phyloP scores from a whole-genome alignment of 225 moss, liverwort and hornwort genomes.

The Takakia lepidozioides region DNA sequence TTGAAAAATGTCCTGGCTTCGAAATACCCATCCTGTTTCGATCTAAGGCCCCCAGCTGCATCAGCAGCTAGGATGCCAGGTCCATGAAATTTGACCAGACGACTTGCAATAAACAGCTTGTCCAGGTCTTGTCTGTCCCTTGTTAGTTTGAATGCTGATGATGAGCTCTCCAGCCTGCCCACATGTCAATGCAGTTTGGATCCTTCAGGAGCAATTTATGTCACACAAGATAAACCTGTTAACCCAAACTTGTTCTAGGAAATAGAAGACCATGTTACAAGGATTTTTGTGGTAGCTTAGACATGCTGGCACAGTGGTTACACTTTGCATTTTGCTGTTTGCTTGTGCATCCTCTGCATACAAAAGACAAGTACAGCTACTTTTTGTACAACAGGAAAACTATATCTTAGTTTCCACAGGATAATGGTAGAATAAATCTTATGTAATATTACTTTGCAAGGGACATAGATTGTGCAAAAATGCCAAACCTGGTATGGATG shows the following conservation, averaged over 20 bases:
- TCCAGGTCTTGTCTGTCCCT: conserved; percentile 75
- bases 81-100: conserved; percentile 69
- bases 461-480: no score
- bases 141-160: conserved; percentile 68
- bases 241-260: background rate
- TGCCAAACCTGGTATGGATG: no score
- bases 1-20: conserved; percentile 19
- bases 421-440: no score
- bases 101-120: conserved; percentile 63
- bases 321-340: no score
- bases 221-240: background rate
- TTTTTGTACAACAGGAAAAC: no score
- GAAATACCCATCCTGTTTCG: conserved; percentile 29
- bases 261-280: background rate
- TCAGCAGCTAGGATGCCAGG: conserved; percentile 43
- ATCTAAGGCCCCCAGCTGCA: conserved; percentile 34
- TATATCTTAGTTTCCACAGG: no score
- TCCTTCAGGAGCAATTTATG: background rate
- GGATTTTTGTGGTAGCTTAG: background rate
- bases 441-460: no score
- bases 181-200: no score
- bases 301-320: no score
- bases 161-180: conserved; percentile 68
- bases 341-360: no score
- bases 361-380: no score